Conservation (phyloP, 1,284 basidiomycete species). For the Boletus calvinii region DNA sequence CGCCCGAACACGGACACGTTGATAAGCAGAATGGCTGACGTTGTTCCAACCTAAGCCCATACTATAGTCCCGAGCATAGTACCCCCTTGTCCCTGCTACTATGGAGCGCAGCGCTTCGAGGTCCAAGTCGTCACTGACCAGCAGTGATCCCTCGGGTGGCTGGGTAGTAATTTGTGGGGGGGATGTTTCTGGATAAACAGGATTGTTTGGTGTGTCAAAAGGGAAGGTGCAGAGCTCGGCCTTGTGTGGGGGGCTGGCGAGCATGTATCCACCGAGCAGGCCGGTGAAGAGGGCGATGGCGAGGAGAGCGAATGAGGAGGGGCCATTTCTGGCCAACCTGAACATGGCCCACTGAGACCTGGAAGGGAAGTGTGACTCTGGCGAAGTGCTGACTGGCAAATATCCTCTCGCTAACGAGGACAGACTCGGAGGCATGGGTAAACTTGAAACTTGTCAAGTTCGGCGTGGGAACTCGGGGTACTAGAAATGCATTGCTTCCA, state of each 20-base stretch:
- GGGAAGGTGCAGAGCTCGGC: constrained; percentile 23
- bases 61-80: constrained; percentile 35
- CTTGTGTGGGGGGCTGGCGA: constrained; percentile 16
- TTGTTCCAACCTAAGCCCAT: constrained; percentile 36
- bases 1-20: neutral
- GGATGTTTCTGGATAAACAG: neutral
- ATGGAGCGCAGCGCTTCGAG: constrained; percentile 25
- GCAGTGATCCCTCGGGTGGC: constrained; percentile 9
- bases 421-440: constrained; percentile 10
- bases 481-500: no score
- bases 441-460: neutral
- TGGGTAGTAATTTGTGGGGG: neutral
- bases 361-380: constrained; percentile 7
- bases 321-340: constrained; percentile 18
- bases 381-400: constrained; percentile 19
- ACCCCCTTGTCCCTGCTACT: constrained; percentile 27
- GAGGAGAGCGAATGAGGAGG: constrained; percentile 18
- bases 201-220: constrained; percentile 7
- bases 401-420: constrained; percentile 17
- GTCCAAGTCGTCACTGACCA: constrained; percentile 21
- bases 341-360: constrained; percentile 12
- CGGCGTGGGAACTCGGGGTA: neutral
- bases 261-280: constrained; percentile 29
- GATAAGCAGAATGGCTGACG: constrained; percentile 16
- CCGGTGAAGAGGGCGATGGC: constrained; percentile 26